phyloP scores from a whole-genome alignment of 371 early-diverging fungal species.

The Mucor saturninus region DNA sequence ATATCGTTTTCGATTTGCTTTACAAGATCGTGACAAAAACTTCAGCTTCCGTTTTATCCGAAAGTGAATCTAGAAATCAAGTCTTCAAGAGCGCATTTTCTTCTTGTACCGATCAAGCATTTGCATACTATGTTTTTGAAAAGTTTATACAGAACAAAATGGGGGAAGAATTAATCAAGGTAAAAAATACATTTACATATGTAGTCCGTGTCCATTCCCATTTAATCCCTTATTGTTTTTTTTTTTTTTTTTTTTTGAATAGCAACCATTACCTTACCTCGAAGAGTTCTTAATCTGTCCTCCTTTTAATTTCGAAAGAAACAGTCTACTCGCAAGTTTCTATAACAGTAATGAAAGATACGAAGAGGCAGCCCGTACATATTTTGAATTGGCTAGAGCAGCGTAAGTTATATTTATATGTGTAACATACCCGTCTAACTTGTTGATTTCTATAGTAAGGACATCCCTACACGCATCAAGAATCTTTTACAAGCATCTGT shows the following conservation, averaged over 20 bases:
- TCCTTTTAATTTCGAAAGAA: conserved; percentile 32
- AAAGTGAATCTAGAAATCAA: background rate
- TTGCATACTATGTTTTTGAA: conserved; percentile 38
- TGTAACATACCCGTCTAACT: background rate
- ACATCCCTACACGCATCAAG: conserved; percentile 12
- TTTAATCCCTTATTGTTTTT: background rate
- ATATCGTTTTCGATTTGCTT: conserved; percentile 50
- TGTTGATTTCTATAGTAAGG: background rate
- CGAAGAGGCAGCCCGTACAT: conserved; percentile 37
- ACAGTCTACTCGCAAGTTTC: conserved; percentile 33
- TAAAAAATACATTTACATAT: background rate
- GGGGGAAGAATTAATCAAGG: conserved; percentile 36
- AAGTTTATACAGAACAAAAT: conserved; percentile 28
- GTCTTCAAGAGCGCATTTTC: conserved; percentile 21
- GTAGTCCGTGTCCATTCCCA: too few species aligned
- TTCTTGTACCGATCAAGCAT: conserved; percentile 26
- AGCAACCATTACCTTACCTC: conserved; percentile 29
- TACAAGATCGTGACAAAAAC: background rate
- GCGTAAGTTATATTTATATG: conserved; percentile 26
- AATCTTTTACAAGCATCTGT: conserved; percentile 17
- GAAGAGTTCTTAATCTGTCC: conserved; percentile 31
- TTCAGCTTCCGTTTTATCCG: background rate
- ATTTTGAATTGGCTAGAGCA: conserved; percentile 20
- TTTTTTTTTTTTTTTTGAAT: background rate
- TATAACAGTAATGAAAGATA: conserved; percentile 31